Evolutionary conservation across 2,329 filamentous ascomycete genomes (phyloP).

Genomic region (Epicoccum nigrum): DNA sequence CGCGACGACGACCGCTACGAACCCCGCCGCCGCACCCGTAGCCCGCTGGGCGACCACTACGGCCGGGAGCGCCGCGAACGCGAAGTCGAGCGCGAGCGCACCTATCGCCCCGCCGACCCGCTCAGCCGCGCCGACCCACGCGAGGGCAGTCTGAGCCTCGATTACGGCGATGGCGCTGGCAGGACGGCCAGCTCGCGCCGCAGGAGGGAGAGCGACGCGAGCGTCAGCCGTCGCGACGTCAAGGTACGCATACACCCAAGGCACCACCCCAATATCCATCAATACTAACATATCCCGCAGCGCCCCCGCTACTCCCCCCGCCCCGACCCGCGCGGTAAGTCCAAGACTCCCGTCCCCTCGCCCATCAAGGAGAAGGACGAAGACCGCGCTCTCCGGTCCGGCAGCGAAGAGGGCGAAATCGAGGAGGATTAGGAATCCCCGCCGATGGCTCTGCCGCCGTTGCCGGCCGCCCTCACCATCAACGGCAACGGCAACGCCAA

Average conservation of each 20-base stretch:
- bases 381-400: conserved; percentile 73
- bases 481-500: too few relatives aligned
- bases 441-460: too few relatives aligned
- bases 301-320: conserved; percentile 59
- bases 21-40: conserved; percentile 62
- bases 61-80: conserved; percentile 86
- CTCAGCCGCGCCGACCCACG: conserved; percentile 77
- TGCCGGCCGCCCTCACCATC: too few relatives aligned
- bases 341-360: conserved; percentile 59
- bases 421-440: conserved; percentile 67
- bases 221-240: conserved; percentile 48
- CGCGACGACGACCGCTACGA: conserved; percentile 48
- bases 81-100: conserved; percentile 86
- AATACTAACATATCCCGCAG: conserved; percentile 19
- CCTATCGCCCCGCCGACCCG: conserved; percentile 58
- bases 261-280: background rate
- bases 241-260: conserved; percentile 47
- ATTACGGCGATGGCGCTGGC: conserved; percentile 74
- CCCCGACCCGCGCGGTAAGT: conserved; percentile 58
- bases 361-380: conserved; percentile 60
- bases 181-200: conserved; percentile 67
- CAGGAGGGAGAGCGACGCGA: conserved; percentile 74
- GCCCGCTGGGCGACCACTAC: conserved; percentile 69
- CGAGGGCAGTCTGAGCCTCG: conserved; percentile 77
- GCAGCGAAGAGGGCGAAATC: conserved; percentile 97